phyloP scores from a whole-genome alignment of 2,329 filamentous ascomycete genomes.

The Aureobasidium sp. region DNA sequence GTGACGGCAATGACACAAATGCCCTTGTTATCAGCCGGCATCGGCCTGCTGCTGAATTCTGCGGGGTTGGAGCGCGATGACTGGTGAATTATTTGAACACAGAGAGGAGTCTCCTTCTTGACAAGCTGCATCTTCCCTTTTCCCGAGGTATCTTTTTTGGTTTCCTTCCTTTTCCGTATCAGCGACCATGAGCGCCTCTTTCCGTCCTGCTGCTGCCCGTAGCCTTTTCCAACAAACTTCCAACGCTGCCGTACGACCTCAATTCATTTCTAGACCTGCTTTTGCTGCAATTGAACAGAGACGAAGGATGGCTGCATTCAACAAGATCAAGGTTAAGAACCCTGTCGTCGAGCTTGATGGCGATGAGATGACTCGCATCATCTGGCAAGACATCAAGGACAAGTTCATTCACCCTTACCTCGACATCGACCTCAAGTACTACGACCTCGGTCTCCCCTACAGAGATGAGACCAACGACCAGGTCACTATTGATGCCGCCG shows the following conservation, averaged over 20 bases:
- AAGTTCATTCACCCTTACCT: constrained; percentile 97
- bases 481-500: constrained; percentile 88
- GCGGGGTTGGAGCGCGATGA: constrained; percentile 8
- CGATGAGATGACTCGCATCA: constrained; percentile 93
- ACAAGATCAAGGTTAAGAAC: constrained; percentile 99
- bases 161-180: background rate
- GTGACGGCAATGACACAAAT: constrained; percentile 5
- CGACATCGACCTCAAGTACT: constrained; percentile 82
- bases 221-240: background rate
- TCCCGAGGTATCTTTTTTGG: constrained; percentile 9
- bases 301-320: constrained; percentile 33
- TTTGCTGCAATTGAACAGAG: constrained; percentile 22
- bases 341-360: constrained; percentile 96
- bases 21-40: constrained; percentile 6
- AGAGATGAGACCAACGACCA: constrained; percentile 93
- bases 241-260: constrained; percentile 12
- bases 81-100: constrained; percentile 9
- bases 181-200: constrained; percentile 11
- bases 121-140: constrained; percentile 5
- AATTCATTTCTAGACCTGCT: constrained; percentile 14
- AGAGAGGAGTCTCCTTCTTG: background rate
- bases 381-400: constrained; percentile 99
- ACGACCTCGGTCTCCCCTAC: constrained; percentile 66
- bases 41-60: constrained; percentile 5
- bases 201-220: constrained; percentile 9